A percentile compares a stretch with the other conserved stretches of the same genome.
Evolutionary conservation across 148 eudicot genomes (phyloP).

Genomic region (Diospyros kaki): DNA sequence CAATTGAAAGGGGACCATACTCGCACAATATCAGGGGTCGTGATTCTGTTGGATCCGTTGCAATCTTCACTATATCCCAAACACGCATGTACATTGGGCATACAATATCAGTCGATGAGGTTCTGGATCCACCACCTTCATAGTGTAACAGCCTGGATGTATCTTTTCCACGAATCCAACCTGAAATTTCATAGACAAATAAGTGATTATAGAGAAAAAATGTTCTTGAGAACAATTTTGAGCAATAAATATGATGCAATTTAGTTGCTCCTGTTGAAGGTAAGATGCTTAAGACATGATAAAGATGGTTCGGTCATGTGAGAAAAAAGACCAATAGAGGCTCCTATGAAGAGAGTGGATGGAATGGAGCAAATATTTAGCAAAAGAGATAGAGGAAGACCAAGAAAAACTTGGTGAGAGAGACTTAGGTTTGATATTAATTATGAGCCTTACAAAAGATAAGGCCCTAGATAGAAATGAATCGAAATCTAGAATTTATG

Average conservation of each 20-base stretch:
- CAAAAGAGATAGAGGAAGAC: too few relatives aligned
- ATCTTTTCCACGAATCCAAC: conserved; percentile 90
- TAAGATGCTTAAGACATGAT: too few relatives aligned
- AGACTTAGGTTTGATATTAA: too few relatives aligned
- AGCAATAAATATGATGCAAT: conserved; percentile 2
- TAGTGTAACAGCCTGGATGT: conserved; percentile 84
- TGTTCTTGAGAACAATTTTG: neutral
- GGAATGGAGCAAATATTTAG: too few relatives aligned
- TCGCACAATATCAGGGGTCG: conserved; percentile 96
- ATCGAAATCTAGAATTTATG: too few relatives aligned
- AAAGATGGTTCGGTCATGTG: too few relatives aligned
- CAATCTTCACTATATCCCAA: conserved; percentile 82
- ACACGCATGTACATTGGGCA: conserved; percentile 99
- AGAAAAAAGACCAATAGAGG: too few relatives aligned
- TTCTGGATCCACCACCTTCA: conserved; percentile 97
- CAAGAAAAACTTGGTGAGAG: too few relatives aligned
- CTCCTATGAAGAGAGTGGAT: too few relatives aligned
- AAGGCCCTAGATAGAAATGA: too few relatives aligned
- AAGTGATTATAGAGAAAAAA: neutral
- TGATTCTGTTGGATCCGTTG: conserved; percentile 77
- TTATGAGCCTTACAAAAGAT: too few relatives aligned
- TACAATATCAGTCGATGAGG: conserved; percentile 88
- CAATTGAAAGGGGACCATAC: conserved; percentile 42
- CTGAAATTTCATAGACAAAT: conserved; percentile 35
- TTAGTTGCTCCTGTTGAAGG: neutral